Percentiles rank a stretch among this genome's conserved stretches.
phyloP scores from a whole-genome alignment of 805 yeast species.

The Nadsonia fulvescens region DNA sequence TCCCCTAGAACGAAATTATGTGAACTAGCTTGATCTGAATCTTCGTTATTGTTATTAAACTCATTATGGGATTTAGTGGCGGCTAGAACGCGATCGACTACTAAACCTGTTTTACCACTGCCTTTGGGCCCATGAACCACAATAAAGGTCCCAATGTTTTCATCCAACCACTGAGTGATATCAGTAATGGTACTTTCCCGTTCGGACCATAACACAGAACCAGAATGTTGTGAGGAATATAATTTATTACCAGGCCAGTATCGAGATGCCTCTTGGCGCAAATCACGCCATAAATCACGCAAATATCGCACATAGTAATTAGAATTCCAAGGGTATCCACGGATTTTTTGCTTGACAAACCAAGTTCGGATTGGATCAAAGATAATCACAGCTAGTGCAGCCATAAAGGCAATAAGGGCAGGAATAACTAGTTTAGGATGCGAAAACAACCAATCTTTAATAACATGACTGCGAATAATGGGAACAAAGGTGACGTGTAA shows the following conservation, averaged over 20 bases:
- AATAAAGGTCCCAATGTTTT: slow-evolving; percentile 79
- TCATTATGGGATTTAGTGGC: too few species aligned
- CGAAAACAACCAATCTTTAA: slow-evolving; percentile 40
- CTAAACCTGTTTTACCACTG: slow-evolving; percentile 75
- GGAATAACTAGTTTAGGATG: slow-evolving; percentile 82
- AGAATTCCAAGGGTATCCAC: slow-evolving; percentile 8
- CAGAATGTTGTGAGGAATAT: too few species aligned
- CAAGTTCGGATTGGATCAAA: slow-evolving; percentile 88
- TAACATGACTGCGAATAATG: slow-evolving; percentile 25
- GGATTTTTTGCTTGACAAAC: slow-evolving; percentile 53
- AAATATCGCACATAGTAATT: slow-evolving; percentile 1
- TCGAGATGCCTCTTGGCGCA: slow-evolving; percentile 1
- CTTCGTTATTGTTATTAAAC: too few species aligned
- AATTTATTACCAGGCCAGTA: slow-evolving; percentile 2
- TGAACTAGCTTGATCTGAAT: too few species aligned
- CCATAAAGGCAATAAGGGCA: slow-evolving; percentile 52
- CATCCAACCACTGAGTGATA: slow-evolving; percentile 62
- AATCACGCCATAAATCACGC: not conserved
- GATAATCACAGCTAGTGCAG: slow-evolving; percentile 65
- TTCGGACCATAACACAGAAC: slow-evolving; percentile 68
- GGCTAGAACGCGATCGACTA: slow-evolving; percentile 42
- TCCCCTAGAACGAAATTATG: too few species aligned
- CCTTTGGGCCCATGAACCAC: slow-evolving; percentile 88
- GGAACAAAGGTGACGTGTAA: slow-evolving; percentile 62
- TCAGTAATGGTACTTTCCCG: slow-evolving; percentile 50